These are phyloP conservation scores for Eucalyptus urophylla DNA, from an alignment of 345 rosid species.

Conservation along the genomic window DNA sequence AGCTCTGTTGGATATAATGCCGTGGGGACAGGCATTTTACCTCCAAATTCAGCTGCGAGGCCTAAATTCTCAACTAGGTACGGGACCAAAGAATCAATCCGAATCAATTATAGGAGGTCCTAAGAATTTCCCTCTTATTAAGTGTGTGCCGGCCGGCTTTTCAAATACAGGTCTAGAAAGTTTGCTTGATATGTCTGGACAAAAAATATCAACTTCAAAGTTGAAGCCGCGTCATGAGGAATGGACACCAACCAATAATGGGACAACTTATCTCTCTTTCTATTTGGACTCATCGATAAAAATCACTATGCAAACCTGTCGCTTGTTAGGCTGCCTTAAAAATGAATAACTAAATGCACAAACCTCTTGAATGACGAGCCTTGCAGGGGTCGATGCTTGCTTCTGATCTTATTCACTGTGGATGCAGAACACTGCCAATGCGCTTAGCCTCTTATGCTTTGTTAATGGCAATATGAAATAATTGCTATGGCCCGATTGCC, in stretches of 20 bases:
- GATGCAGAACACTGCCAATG: not conserved
- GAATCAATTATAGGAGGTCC: not conserved
- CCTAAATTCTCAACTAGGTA: not conserved
- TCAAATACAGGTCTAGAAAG: not conserved
- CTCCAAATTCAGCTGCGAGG: not conserved
- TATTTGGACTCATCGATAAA: not conserved
- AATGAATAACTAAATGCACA: not conserved
- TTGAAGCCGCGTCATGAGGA: not conserved
- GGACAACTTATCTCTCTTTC: not conserved
- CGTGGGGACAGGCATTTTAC: not conserved
- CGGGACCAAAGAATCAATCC: not conserved
- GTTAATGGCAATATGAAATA: not conserved
- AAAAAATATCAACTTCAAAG: not conserved
- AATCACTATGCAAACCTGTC: not conserved
- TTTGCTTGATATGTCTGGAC: not conserved
- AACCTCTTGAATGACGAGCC: not conserved
- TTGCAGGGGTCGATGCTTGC: not conserved
- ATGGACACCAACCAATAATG: not conserved
- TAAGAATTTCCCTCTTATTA: not conserved
- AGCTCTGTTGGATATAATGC: not conserved
- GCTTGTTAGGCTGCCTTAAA: not conserved
- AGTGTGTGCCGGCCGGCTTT: not conserved
- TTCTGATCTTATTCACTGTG: not conserved
- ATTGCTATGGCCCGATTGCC: not conserved
- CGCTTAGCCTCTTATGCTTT: not conserved